Percentiles rank a stretch among this genome's conserved stretches.
These are phyloP conservation scores for Holtermanniella nyarrowii DNA, from an alignment of 768 basidiomycete genomes.

Conservation along the genomic window DNA sequence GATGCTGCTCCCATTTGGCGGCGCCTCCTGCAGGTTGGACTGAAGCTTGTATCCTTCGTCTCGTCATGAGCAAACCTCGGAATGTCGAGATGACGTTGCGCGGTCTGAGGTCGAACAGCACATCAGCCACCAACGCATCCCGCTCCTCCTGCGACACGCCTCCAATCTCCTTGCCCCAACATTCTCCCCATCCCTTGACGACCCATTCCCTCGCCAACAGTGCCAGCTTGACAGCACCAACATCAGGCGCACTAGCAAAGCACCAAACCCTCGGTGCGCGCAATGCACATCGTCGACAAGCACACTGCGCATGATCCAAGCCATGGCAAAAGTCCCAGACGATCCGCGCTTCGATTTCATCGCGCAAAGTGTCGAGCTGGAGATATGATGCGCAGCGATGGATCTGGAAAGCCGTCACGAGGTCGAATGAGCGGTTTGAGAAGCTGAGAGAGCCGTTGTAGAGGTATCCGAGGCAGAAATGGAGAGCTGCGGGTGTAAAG, in stretches of 20 bases:
- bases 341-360: slow-evolving; percentile 72
- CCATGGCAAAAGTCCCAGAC: slow-evolving; percentile 84
- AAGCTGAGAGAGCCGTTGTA: slow-evolving; percentile 92
- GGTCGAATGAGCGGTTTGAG: slow-evolving; percentile 84
- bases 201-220: slow-evolving; percentile 63
- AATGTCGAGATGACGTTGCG: slow-evolving; percentile 59
- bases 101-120: slow-evolving; percentile 59
- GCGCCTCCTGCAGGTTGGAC: slow-evolving; percentile 7
- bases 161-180: slow-evolving; percentile 76
- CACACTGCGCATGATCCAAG: slow-evolving; percentile 74
- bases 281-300: slow-evolving; percentile 70
- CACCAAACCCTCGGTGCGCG: slow-evolving; percentile 73
- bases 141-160: slow-evolving; percentile 55
- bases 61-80: slow-evolving; percentile 52
- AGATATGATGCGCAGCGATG: slow-evolving; percentile 75
- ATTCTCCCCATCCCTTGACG: slow-evolving; percentile 74
- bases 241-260: slow-evolving; percentile 67
- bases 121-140: slow-evolving; percentile 59
- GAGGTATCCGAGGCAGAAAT: slow-evolving; percentile 87
- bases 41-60: slow-evolving; percentile 31
- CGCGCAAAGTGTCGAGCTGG: slow-evolving; percentile 57
- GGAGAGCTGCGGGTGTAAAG: slow-evolving; percentile 85
- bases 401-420: slow-evolving; percentile 82
- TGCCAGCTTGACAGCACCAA: slow-evolving; percentile 61
- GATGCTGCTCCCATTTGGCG: slow-evolving; percentile 52